A percentile compares a stretch with the other conserved stretches of the same genome.
Evolutionary conservation across 257 asterid species (phyloP).

Genomic region (Jasminum sambac): DNA sequence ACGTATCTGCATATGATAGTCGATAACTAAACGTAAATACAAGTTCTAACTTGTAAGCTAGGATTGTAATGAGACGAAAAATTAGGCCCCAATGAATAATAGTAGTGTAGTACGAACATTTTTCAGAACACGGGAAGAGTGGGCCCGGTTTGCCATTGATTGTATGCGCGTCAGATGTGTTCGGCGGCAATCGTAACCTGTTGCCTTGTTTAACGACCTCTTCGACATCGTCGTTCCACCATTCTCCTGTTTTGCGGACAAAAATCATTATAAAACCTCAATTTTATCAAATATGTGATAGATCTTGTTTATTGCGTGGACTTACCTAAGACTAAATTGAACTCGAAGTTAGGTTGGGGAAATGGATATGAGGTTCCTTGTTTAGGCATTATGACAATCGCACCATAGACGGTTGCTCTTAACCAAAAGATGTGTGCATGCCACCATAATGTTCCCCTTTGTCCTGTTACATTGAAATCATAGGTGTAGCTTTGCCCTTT

Average conservation of each 20-base stretch:
- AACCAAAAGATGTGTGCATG: constrained; percentile 67
- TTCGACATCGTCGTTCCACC: constrained; percentile 48
- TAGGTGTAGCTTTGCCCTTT: constrained; percentile 54
- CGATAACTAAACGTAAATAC: neutral
- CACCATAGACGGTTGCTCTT: constrained; percentile 71
- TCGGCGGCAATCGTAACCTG: constrained; percentile 39
- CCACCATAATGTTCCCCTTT: constrained; percentile 54
- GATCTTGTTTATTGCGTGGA: neutral
- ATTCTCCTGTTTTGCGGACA: constrained; percentile 28
- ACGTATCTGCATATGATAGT: constrained; percentile 42
- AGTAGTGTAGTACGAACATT: constrained; percentile 14
- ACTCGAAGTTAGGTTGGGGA: constrained; percentile 49
- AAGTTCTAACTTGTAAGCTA: neutral
- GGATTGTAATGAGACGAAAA: neutral
- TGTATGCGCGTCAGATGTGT: constrained; percentile 40
- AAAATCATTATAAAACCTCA: neutral
- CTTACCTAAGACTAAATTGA: constrained; percentile 31
- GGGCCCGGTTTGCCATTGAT: constrained; percentile 51
- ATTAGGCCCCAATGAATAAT: neutral
- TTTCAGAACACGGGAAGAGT: constrained; percentile 43
- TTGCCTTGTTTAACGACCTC: constrained; percentile 41
- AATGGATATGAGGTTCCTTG: constrained; percentile 61
- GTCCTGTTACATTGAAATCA: constrained; percentile 46
- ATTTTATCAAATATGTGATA: neutral
- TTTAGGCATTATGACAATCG: constrained; percentile 59